These are phyloP conservation scores for Fusarium lyarnte DNA, from an alignment of 2,329 filamentous ascomycete genomes.

Conservation along the genomic window DNA sequence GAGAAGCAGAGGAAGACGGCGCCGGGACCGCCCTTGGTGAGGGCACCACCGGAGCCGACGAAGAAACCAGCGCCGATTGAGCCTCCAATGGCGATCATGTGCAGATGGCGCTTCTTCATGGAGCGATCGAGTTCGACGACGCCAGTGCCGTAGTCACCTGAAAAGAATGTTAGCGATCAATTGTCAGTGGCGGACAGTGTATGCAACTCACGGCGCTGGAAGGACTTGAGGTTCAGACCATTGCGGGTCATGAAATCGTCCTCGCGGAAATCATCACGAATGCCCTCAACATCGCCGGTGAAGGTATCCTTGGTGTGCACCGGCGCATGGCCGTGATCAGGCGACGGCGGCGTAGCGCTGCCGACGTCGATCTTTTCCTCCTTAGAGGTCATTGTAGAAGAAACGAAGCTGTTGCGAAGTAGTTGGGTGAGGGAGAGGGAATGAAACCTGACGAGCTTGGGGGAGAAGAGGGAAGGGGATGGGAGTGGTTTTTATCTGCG, in stretches of 20 bases:
- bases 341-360: constrained; percentile 26
- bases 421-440: neutral
- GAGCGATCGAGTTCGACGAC: constrained; percentile 53
- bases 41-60: constrained; percentile 65
- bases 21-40: constrained; percentile 60
- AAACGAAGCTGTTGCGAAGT: neutral
- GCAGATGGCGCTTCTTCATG: constrained; percentile 67
- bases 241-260: constrained; percentile 44
- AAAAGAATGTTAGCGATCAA: constrained; percentile 5
- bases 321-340: neutral
- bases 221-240: constrained; percentile 41
- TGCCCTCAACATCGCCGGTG: neutral
- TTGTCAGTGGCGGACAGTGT: neutral
- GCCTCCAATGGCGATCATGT: constrained; percentile 71
- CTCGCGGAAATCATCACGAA: constrained; percentile 38
- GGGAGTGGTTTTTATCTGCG: constrained; percentile 26
- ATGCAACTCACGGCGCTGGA: constrained; percentile 32
- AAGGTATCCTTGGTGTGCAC: constrained; percentile 20
- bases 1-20: constrained; percentile 61
- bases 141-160: constrained; percentile 42
- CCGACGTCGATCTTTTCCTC: constrained; percentile 35
- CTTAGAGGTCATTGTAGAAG: constrained; percentile 26
- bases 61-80: constrained; percentile 72
- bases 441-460: neutral
- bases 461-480: neutral